phyloP scores from a whole-genome alignment of 2,329 filamentous ascomycete genomes.

The Aureobasidium namibiae region DNA sequence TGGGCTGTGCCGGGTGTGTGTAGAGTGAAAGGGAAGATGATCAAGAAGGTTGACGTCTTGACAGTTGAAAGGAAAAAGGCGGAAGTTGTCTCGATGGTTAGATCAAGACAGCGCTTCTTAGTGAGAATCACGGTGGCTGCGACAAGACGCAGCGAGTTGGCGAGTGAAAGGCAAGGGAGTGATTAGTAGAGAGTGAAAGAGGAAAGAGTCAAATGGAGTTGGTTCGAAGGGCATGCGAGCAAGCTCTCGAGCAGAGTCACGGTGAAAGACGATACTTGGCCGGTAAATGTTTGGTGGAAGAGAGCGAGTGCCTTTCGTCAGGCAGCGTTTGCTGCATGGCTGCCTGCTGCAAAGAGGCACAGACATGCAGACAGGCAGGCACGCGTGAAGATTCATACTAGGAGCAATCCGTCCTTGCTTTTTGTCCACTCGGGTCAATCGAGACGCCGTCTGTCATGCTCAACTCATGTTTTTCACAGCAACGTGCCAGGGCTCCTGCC shows the following conservation, averaged over 20 bases:
- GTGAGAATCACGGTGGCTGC: neutral
- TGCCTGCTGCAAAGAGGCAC: constrained; percentile 6
- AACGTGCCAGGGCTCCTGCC: no score
- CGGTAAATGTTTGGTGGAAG: neutral
- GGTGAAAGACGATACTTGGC: neutral
- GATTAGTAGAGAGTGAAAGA: neutral
- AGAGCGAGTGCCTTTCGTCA: neutral
- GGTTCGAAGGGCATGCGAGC: neutral
- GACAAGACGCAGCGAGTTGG: neutral
- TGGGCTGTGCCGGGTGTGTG: neutral
- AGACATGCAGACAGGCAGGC: neutral
- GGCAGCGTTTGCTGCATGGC: constrained; percentile 9
- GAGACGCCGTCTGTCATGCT: neutral
- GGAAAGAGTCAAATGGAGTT: neutral
- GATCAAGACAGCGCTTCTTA: neutral
- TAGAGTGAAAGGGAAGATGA: neutral
- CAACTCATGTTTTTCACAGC: neutral
- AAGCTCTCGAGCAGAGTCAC: neutral
- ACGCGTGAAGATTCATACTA: neutral
- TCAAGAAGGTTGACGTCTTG: constrained; percentile 6
- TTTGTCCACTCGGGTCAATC: neutral
- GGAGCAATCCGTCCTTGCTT: neutral
- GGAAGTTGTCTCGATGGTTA: neutral
- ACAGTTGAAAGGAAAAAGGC: neutral
- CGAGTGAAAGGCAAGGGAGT: neutral